Percentiles rank a stretch among this genome's conserved stretches.
Conservation (phyloP, 495 filamentous ascomycete species). For the Lophium mytilinum region DNA sequence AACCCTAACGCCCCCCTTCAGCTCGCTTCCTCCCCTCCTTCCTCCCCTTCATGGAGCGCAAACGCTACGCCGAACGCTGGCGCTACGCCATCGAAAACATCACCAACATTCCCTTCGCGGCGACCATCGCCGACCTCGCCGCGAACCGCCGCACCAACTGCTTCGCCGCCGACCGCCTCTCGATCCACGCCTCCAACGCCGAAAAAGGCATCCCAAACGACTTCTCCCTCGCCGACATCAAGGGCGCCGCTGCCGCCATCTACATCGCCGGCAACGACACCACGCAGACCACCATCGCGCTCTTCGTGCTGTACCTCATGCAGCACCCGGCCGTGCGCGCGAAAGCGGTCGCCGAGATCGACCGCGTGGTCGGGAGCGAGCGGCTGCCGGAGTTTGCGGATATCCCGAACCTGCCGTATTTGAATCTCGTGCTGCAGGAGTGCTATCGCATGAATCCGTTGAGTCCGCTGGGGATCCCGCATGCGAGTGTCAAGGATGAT, state of each 20-base stretch:
- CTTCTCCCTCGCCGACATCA: constrained; percentile 39
- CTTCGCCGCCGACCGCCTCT: too few species aligned
- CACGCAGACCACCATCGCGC: constrained; percentile 34
- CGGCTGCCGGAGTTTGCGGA: constrained; percentile 3
- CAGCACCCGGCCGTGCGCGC: constrained; percentile 26
- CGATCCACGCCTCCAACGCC: constrained; percentile 5
- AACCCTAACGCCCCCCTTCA: constrained; percentile 1
- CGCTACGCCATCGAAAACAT: constrained; percentile 2
- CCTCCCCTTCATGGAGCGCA: too few species aligned
- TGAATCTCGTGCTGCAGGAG: constrained; percentile 7
- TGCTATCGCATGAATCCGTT: constrained; percentile 4
- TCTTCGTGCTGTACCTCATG: constrained; percentile 38
- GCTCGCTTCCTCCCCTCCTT: not conserved
- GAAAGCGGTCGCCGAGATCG: constrained; percentile 1
- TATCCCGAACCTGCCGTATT: constrained; percentile 3
- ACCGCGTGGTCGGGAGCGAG: not conserved
- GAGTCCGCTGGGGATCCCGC: constrained; percentile 6
- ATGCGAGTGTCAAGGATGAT: constrained; percentile 3
- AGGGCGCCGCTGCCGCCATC: constrained; percentile 43
- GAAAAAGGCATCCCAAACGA: constrained; percentile 29
- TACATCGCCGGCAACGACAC: constrained; percentile 46
- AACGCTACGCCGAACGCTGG: not conserved
- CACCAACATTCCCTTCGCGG: not conserved
- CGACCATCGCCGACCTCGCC: too few species aligned
- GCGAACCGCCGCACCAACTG: too few species aligned